Base-by-base conservation (phyloP, 2,329 filamentous ascomycete species). In the Aspergillus calidoustus region DNA sequence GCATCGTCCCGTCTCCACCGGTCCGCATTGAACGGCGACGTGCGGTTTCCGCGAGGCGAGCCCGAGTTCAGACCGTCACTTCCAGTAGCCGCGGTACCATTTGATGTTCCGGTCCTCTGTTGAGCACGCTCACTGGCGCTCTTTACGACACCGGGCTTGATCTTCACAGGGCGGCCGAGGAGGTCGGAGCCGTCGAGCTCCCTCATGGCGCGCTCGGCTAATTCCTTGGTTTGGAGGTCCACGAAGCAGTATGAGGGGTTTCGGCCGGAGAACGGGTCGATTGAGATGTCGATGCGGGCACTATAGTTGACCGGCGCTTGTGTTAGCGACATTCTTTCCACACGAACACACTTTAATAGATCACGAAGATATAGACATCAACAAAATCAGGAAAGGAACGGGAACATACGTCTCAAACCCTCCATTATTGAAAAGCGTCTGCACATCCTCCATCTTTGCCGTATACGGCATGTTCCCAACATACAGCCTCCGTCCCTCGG, bases 241-340 rank as follows among this genome's bases (percentile, higher is more conserved):
- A 91, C 85, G 68, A 92, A 92, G 78, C 89, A 92, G 77, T 91
- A 91, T 43, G 87, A 89, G 0, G 89, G 89, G 72, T 91, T 92
- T 49, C 89, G 82, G 46, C 84, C 86, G 31, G 85, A 89, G 73
- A 89, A 86, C 1, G 87, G 84, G 69, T 92, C 89, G 57, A 89
- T 82, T 0, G 87, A 88, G 68, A 92, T 89, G 72, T 89, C 87
- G 65, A 91, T 85, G 51, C 85, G 84, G 66, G 84, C 81, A 65
- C 80, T 82, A 69, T 67, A 28, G 25, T 28, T 28, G 66, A 67
- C 60, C 43, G 51, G 54, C 11, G 38, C 23, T 19, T 11, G 25
- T 17, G 43, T 49, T 49, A 54, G 38, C 38, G 9, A 2, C 15
- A 15, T 28, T 46, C 38, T 4, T 7, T 46, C 22, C 22, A 7